phyloP scores from a whole-genome alignment of 1,139 yeast species.

The Komagataea norvegica region DNA sequence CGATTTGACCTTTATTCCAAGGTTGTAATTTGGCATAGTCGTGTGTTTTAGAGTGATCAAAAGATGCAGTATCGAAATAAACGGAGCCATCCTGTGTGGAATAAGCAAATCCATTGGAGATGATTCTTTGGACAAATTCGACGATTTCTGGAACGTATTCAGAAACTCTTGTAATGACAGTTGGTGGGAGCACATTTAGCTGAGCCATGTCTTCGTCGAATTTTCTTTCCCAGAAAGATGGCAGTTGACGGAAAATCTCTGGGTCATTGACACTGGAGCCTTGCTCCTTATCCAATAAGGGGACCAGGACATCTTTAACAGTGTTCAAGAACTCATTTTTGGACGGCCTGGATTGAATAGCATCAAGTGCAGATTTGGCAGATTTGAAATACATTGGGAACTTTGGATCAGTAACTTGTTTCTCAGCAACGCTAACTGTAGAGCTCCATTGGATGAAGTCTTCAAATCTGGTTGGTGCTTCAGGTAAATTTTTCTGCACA shows the following conservation, averaged over 20 bases:
- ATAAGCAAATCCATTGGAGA: conserved; percentile 79
- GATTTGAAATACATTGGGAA: conserved; percentile 81
- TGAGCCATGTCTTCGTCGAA: conserved; percentile 81
- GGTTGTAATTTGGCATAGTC: conserved; percentile 95
- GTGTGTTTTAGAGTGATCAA: conserved; percentile 69
- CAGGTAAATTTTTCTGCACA: conserved; percentile 54
- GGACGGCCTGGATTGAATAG: conserved; percentile 30
- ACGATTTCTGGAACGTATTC: conserved; percentile 94
- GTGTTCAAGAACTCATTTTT: conserved; percentile 41
- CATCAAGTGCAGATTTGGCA: conserved; percentile 47
- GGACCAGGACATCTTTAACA: conserved; percentile 71
- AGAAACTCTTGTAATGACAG: conserved; percentile 90
- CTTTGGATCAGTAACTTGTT: conserved; percentile 63
- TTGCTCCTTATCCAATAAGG: conserved; percentile 60
- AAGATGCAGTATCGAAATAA: conserved; percentile 84
- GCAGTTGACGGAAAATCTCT: conserved; percentile 70
- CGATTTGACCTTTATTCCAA: conserved; percentile 90
- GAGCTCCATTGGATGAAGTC: conserved; percentile 51
- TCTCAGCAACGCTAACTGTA: conserved; percentile 43
- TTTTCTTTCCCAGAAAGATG: conserved; percentile 85
- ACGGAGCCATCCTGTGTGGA: conserved; percentile 83
- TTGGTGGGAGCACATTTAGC: conserved; percentile 79
- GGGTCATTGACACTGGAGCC: conserved; percentile 85
- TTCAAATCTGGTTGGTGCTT: conserved; percentile 32
- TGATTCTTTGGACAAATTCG: conserved; percentile 67